Percentiles rank a stretch among this genome's conserved stretches.
Conservation (phyloP, 371 early-diverging fungal species). For the Chytridium lagenaria region DNA sequence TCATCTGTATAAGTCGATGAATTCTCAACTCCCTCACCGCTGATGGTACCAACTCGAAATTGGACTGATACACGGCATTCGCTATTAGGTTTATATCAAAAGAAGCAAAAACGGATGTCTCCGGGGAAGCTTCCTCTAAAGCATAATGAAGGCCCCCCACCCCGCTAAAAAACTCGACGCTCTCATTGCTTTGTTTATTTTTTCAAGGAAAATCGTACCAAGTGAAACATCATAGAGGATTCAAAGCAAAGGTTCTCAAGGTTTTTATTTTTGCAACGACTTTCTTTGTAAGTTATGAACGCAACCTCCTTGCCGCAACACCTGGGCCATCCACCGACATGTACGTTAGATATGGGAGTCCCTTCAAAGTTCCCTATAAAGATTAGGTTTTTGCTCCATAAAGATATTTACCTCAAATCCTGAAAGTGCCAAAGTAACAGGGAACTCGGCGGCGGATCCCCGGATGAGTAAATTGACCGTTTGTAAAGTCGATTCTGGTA, state of each 20-base stretch:
- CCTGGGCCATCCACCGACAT: slow-evolving; percentile 36
- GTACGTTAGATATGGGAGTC: slow-evolving; percentile 36
- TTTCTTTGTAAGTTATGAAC: slow-evolving; percentile 31
- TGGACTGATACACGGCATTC: slow-evolving; percentile 44
- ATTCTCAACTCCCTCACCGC: too few relatives aligned
- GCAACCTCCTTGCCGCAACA: slow-evolving; percentile 33
- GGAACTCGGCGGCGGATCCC: slow-evolving; percentile 55
- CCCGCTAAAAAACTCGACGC: slow-evolving; percentile 62
- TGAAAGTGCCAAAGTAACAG: slow-evolving; percentile 32
- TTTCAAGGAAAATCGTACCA: neutral
- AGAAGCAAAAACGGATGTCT: slow-evolving; percentile 41
- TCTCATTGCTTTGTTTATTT: slow-evolving; percentile 15
- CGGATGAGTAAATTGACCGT: slow-evolving; percentile 69
- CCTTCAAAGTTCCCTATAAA: neutral
- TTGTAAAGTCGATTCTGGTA: slow-evolving; percentile 54
- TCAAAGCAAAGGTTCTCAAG: too few relatives aligned
- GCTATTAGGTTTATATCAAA: slow-evolving; percentile 57
- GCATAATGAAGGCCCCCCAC: slow-evolving; percentile 61
- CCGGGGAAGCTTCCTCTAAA: slow-evolving; percentile 30
- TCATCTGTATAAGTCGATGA: too few relatives aligned
- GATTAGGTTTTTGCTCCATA: neutral
- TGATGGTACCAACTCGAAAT: slow-evolving; percentile 31
- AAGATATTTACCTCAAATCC: slow-evolving; percentile 40
- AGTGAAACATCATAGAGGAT: neutral
- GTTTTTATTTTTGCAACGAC: neutral